Percentiles rank a stretch among this genome's conserved stretches.
Evolutionary conservation across 495 filamentous ascomycete species (phyloP).

Genomic region (Hyaloscypha variabilis): DNA sequence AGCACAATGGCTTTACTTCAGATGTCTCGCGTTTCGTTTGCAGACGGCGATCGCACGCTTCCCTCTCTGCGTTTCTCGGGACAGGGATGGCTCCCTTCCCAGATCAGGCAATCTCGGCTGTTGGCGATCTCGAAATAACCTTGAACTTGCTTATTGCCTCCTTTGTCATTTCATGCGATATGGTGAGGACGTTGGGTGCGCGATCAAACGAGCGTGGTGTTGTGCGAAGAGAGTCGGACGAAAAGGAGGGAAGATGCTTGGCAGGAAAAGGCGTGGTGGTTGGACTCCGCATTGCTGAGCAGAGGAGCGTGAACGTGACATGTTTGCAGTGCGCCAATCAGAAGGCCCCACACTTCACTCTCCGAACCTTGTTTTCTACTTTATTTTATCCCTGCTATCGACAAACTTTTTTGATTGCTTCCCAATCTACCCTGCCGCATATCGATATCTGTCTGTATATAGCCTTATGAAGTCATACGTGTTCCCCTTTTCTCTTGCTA

Average conservation of each 20-base stretch:
- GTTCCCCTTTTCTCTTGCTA: not conserved
- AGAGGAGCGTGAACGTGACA: not conserved
- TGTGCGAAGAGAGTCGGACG: not conserved
- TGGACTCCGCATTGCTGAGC: not conserved
- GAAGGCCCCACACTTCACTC: not conserved
- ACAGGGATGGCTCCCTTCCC: not conserved
- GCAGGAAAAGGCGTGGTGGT: not conserved
- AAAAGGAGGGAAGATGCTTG: not conserved
- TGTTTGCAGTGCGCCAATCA: not conserved
- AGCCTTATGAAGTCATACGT: not conserved
- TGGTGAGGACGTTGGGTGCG: not conserved
- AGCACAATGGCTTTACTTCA: not conserved
- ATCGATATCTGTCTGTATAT: not conserved
- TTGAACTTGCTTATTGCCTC: not conserved
- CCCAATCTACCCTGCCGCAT: not conserved
- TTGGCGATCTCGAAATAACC: not conserved
- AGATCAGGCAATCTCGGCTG: constrained; percentile 6
- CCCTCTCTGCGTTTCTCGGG: not conserved
- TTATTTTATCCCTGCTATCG: not conserved
- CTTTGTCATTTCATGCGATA: not conserved
- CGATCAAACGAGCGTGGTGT: not conserved
- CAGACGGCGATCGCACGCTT: not conserved
- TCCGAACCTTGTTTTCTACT: not conserved
- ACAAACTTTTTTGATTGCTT: not conserved
- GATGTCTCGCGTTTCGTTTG: constrained; percentile 4